These are phyloP conservation scores for Ogataea methanolica DNA, from an alignment of 805 yeast genomes.

Conservation along the genomic window DNA sequence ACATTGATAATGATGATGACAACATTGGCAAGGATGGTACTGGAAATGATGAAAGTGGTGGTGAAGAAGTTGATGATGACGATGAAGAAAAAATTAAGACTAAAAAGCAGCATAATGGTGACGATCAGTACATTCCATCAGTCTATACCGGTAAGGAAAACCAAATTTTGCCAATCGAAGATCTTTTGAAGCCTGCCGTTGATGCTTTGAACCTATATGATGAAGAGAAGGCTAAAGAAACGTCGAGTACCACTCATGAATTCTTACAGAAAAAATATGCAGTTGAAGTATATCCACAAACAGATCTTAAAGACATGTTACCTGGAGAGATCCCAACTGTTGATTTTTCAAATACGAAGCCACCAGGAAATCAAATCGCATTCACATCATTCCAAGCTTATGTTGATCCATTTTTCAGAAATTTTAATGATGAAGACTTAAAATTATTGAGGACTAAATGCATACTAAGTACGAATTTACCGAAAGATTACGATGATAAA, in stretches of 20 bases:
- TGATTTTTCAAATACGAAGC: constrained; percentile 81
- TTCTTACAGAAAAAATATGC: constrained; percentile 72
- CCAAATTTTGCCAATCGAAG: constrained; percentile 16
- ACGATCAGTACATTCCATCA: constrained; percentile 39
- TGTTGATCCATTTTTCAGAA: constrained; percentile 80
- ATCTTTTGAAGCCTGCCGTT: constrained; percentile 17
- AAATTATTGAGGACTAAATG: constrained; percentile 61
- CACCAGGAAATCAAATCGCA: constrained; percentile 88
- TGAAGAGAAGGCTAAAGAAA: constrained; percentile 54
- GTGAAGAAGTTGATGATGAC: constrained; percentile 12
- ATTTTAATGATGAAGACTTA: constrained; percentile 75
- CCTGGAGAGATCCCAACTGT: constrained; percentile 88
- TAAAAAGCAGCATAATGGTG: constrained; percentile 16
- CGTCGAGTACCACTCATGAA: constrained; percentile 52
- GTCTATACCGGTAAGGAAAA: constrained; percentile 26
- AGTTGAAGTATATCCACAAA: constrained; percentile 85
- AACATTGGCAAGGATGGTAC: background rate
- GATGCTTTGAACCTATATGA: constrained; percentile 21
- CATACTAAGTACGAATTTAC: constrained; percentile 46
- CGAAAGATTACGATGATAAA: constrained; percentile 56
- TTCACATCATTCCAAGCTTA: constrained; percentile 82
- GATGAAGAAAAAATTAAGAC: constrained; percentile 4
- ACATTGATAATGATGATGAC: constrained; percentile 5
- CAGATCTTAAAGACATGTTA: constrained; percentile 65
- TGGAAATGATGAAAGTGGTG: constrained; percentile 3